Conservation (phyloP, 371 early-diverging fungal genomes). For the Actinomucor elegans region DNA sequence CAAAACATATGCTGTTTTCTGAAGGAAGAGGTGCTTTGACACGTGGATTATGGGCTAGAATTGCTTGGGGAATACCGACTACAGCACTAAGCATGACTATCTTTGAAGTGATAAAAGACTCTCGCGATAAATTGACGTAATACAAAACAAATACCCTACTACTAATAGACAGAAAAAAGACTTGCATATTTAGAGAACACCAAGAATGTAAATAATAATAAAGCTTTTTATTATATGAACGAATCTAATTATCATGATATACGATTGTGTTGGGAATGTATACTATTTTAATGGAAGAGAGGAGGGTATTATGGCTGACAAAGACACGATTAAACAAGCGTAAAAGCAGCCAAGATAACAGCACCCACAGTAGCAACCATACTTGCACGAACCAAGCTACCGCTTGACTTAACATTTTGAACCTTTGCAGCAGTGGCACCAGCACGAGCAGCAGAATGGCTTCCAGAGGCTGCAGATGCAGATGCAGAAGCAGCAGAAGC, state of each 20-base stretch:
- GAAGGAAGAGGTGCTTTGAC: slow-evolving; percentile 71
- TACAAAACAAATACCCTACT: too few relatives aligned
- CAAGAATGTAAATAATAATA: slow-evolving; percentile 8
- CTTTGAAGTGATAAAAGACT: slow-evolving; percentile 71
- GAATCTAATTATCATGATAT: too few relatives aligned
- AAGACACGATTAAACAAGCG: slow-evolving; percentile 5
- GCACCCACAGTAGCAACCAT: slow-evolving; percentile 16
- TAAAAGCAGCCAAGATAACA: slow-evolving; percentile 4
- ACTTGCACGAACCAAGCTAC: slow-evolving; percentile 8
- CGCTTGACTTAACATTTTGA: slow-evolving; percentile 10
- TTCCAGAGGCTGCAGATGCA: slow-evolving; percentile 5
- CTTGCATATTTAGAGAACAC: too few relatives aligned
- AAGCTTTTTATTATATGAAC: not conserved
- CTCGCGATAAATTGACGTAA: too few relatives aligned
- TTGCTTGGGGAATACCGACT: slow-evolving; percentile 72
- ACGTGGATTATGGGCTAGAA: slow-evolving; percentile 63
- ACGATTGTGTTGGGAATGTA: not conserved
- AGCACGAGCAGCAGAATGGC: not conserved
- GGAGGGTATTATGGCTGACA: not conserved
- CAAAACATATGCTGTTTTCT: slow-evolving; percentile 54
- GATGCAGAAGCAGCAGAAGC: slow-evolving; percentile 7
- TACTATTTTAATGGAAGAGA: not conserved
- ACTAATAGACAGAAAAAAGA: too few relatives aligned
- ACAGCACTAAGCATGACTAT: slow-evolving; percentile 73
- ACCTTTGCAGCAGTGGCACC: not conserved